Evolutionary conservation across 257 asterid species (phyloP).

Genomic region (Lantana camara): DNA sequence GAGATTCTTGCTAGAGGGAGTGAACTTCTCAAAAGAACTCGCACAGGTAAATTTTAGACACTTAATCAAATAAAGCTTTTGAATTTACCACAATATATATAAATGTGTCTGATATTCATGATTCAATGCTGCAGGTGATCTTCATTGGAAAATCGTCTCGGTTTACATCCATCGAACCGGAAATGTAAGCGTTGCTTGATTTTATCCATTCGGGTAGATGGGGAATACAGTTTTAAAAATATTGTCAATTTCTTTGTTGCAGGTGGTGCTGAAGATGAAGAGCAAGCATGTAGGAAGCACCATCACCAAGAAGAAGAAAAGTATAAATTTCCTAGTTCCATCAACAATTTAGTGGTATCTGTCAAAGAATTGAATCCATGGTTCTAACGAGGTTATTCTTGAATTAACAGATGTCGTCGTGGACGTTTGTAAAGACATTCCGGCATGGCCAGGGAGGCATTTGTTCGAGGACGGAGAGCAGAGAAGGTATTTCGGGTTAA

Average conservation of each 20-base stretch:
- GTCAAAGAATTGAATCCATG: neutral
- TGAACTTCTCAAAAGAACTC: conserved; percentile 92
- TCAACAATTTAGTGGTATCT: neutral
- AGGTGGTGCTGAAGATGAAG: conserved; percentile 99
- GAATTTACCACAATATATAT: neutral
- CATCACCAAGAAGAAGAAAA: conserved; percentile 92
- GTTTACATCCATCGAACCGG: conserved; percentile 86
- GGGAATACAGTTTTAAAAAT: neutral
- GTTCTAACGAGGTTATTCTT: neutral
- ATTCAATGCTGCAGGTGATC: conserved; percentile 62
- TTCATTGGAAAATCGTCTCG: conserved; percentile 98
- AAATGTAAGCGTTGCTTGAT: conserved; percentile 48
- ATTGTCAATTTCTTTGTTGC: conserved; percentile 18
- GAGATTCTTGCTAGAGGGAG: conserved; percentile 89
- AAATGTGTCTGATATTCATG: conserved; percentile 11
- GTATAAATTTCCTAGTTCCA: conserved; percentile 37
- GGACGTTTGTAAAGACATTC: conserved; percentile 70
- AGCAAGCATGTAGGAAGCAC: conserved; percentile 87
- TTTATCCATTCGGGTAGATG: neutral
- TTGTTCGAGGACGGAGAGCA: conserved; percentile 90
- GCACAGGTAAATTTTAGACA: conserved; percentile 53
- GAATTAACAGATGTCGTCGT: conserved; percentile 72
- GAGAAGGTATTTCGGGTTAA: conserved; percentile 84
- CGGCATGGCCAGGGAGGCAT: conserved; percentile 99
- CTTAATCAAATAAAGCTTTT: too few species aligned